A percentile compares a stretch with the other conserved stretches of the same genome.
Evolutionary conservation across 2,329 filamentous ascomycete genomes (phyloP).

Genomic region (Phaeoacremonium minimum): DNA sequence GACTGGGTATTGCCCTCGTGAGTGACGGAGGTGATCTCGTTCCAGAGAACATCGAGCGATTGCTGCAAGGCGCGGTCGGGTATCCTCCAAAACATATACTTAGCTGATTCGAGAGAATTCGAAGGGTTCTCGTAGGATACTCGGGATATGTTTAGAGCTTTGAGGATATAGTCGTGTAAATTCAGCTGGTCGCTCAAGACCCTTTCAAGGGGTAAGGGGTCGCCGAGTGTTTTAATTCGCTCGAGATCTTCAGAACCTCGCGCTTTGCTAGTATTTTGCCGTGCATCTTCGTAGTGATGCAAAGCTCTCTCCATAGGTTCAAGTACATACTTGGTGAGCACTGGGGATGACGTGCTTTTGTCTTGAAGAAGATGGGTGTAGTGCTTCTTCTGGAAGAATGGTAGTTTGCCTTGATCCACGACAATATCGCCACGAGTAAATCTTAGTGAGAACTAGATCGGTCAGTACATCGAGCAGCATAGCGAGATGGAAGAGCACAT

Average conservation of each 20-base stretch:
- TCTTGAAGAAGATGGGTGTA: slow-evolving; percentile 11
- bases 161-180: slow-evolving; percentile 4
- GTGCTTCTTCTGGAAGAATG: slow-evolving; percentile 61
- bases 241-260: not conserved
- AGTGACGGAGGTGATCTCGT: not conserved
- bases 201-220: slow-evolving; percentile 8
- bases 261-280: not conserved
- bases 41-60: slow-evolving; percentile 2
- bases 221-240: not conserved
- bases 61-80: slow-evolving; percentile 3
- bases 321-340: slow-evolving; percentile 12
- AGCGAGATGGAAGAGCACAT: slow-evolving; percentile 22
- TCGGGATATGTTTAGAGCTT: slow-evolving; percentile 1
- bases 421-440: slow-evolving; percentile 90
- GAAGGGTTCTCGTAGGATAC: slow-evolving; percentile 1
- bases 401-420: slow-evolving; percentile 75
- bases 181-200: too few species aligned
- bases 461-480: slow-evolving; percentile 15
- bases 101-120: slow-evolving; percentile 11
- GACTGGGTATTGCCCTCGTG: not conserved
- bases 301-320: slow-evolving; percentile 14
- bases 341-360: slow-evolving; percentile 3
- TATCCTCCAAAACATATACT: slow-evolving; percentile 20
- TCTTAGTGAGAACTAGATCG: slow-evolving; percentile 67
- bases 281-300: slow-evolving; percentile 4